Evolutionary conservation across 73 alveolate species (phyloP).

Genomic region (Paramecium biaurelia): DNA sequence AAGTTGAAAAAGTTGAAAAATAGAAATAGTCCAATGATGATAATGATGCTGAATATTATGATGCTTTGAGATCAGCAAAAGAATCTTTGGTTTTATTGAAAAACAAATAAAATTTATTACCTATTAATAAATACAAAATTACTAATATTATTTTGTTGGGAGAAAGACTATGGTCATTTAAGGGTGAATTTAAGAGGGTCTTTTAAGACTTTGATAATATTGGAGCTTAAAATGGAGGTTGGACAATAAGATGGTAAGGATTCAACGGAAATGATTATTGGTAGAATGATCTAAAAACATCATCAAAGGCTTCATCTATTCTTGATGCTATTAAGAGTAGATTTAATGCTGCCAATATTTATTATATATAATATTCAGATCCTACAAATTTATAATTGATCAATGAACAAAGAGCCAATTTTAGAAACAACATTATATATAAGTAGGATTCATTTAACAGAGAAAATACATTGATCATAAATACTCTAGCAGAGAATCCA

Average conservation of each 20-base stretch:
- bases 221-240: constrained; percentile 74
- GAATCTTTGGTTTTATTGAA: constrained; percentile 63
- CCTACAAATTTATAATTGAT: constrained; percentile 5
- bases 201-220: constrained; percentile 62
- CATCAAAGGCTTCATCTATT: constrained; percentile 56
- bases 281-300: constrained; percentile 30
- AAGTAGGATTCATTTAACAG: not conserved
- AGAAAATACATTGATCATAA: constrained; percentile 54
- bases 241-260: constrained; percentile 71
- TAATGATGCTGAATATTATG: constrained; percentile 37
- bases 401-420: constrained; percentile 8
- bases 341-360: not conserved
- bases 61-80: constrained; percentile 56
- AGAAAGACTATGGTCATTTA: constrained; percentile 43
- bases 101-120: constrained; percentile 46
- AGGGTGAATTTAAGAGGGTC: not conserved
- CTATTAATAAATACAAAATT: constrained; percentile 24
- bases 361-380: constrained; percentile 6
- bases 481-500: constrained; percentile 61
- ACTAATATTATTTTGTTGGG: constrained; percentile 59
- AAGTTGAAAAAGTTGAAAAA: not conserved
- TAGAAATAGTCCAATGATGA: not conserved
- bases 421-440: not conserved
- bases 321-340: constrained; percentile 40
- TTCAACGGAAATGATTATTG: constrained; percentile 64